phyloP scores from a whole-genome alignment of 2,329 filamentous ascomycete genomes.

The Thelonectria rubi region DNA sequence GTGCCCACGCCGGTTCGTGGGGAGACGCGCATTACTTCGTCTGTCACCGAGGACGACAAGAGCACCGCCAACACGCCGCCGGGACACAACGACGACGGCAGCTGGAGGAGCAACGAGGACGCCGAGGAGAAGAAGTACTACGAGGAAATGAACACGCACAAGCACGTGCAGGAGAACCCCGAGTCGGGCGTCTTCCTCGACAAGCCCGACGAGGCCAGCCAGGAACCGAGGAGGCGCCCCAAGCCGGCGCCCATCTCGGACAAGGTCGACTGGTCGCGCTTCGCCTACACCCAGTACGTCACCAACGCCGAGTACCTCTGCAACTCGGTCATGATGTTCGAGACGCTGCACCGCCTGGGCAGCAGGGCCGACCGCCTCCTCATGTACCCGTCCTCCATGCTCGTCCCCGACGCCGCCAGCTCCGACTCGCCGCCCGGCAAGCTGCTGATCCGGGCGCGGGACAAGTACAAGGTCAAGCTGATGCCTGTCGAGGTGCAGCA shows the following conservation, averaged over 20 bases:
- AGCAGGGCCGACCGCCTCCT: constrained; percentile 56
- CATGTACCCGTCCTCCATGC: constrained; percentile 55
- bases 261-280: constrained; percentile 33
- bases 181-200: not conserved
- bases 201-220: not conserved
- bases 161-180: not conserved
- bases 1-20: not conserved
- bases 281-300: constrained; percentile 60
- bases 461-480: constrained; percentile 57
- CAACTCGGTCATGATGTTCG: constrained; percentile 61
- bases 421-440: constrained; percentile 38
- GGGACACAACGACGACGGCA: not conserved
- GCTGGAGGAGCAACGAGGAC: not conserved
- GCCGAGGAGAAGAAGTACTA: not conserved
- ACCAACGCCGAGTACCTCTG: constrained; percentile 59
- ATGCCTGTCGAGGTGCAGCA: constrained; percentile 53
- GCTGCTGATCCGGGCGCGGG: constrained; percentile 53
- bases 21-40: not conserved
- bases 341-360: constrained; percentile 51
- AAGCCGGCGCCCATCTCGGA: not conserved
- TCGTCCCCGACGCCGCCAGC: constrained; percentile 37
- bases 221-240: not conserved
- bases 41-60: too few relatives aligned
- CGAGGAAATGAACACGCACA: not conserved
- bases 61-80: not conserved